These are phyloP conservation scores for Triglochin maritima DNA, from an alignment of 106 monocot species.

Conservation along the genomic window DNA sequence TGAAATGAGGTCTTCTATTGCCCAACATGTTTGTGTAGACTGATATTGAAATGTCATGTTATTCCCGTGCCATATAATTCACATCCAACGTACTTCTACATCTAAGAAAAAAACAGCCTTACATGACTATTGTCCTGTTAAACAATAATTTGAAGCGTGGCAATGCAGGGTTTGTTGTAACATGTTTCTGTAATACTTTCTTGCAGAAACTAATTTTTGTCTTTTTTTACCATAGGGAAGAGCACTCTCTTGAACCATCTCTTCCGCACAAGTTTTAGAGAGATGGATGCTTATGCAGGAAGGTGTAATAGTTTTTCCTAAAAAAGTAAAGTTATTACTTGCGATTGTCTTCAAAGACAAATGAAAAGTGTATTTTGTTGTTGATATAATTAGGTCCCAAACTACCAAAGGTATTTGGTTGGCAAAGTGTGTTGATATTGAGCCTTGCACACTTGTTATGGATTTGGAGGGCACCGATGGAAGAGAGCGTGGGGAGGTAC, in stretches of 20 bases:
- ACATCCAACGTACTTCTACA: too few relatives aligned
- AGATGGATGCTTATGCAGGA: constrained; percentile 89
- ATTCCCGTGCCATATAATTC: too few relatives aligned
- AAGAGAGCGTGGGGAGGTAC: constrained; percentile 91
- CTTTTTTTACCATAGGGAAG: constrained; percentile 43
- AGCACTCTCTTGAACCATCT: constrained; percentile 96
- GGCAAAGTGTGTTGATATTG: constrained; percentile 58
- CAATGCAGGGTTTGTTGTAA: too few relatives aligned
- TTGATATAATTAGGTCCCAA: constrained; percentile 49
- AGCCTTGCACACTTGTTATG: constrained; percentile 90
- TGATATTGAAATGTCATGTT: too few relatives aligned
- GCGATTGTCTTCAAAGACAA: too few relatives aligned
- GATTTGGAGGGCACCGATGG: constrained; percentile 98
- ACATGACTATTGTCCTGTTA: too few relatives aligned
- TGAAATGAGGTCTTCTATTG: too few relatives aligned
- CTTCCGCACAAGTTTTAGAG: constrained; percentile 76
- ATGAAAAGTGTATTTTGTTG: neutral
- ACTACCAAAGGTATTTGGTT: constrained; percentile 97
- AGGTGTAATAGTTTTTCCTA: constrained; percentile 35
- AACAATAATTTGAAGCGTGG: too few relatives aligned
- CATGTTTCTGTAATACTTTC: too few relatives aligned
- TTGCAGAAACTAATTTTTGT: constrained; percentile 4
- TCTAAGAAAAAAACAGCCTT: too few relatives aligned
- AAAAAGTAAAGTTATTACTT: neutral
- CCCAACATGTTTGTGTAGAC: too few relatives aligned